These are phyloP conservation scores for Fagopyrum esculentum DNA, from an alignment of 148 eudicot species.

Conservation along the genomic window DNA sequence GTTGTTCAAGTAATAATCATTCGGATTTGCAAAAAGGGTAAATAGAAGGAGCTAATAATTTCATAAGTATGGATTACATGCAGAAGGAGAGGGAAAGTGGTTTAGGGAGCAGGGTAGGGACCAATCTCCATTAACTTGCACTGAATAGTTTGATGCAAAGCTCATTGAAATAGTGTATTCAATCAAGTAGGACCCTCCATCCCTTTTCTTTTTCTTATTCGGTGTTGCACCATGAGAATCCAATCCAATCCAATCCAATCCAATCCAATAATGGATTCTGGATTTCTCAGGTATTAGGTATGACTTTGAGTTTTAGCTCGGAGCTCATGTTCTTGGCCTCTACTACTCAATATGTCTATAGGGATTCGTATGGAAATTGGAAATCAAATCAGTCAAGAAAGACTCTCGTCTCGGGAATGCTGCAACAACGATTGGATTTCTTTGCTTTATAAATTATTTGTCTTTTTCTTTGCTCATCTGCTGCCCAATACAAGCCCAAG, in stretches of 20 bases:
- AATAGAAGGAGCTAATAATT: too few species aligned
- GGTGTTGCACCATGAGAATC: too few species aligned
- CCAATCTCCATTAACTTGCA: neutral
- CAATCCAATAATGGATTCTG: neutral
- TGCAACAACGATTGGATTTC: neutral
- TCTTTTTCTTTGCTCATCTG: neutral
- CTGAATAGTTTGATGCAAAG: constrained; percentile 11
- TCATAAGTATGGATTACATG: neutral
- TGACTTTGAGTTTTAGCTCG: neutral
- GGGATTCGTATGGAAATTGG: neutral
- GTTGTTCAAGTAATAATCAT: too few species aligned
- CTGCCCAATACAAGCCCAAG: neutral
- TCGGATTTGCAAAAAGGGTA: too few species aligned
- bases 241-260: too few species aligned
- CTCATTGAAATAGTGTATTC: neutral
- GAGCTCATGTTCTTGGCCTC: too few species aligned
- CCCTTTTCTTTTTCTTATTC: too few species aligned
- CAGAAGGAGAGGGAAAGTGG: neutral
- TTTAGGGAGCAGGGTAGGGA: neutral
- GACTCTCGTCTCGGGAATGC: neutral
- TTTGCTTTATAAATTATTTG: neutral
- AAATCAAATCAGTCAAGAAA: neutral
- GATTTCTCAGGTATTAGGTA: neutral
- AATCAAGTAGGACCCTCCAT: neutral
- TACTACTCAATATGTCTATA: too few species aligned